A percentile compares a stretch with the other conserved stretches of the same genome.
These are phyloP conservation scores for Globisporangium lucens DNA, from an alignment of 352 stramenopile species.

Conservation along the genomic window DNA sequence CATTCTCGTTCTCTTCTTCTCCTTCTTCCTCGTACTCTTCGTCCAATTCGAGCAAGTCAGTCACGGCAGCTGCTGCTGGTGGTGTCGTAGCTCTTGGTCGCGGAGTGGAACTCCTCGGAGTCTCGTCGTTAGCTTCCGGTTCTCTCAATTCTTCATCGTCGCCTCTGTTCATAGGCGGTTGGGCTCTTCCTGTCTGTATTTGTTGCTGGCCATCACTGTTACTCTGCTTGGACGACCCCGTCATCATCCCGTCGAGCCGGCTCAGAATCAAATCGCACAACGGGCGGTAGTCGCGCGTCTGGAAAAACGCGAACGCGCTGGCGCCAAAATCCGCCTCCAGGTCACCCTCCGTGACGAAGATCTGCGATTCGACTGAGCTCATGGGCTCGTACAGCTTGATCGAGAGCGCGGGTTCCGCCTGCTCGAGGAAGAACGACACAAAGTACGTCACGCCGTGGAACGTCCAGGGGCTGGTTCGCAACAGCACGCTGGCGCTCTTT, in stretches of 20 bases:
- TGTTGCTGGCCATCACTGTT: constrained; percentile 10
- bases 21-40: constrained; percentile 5
- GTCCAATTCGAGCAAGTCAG: constrained; percentile 11
- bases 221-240: constrained; percentile 3
- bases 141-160: not conserved
- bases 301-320: constrained; percentile 34
- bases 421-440: constrained; percentile 73
- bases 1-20: not conserved
- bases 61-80: not conserved
- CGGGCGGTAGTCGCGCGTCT: constrained; percentile 40
- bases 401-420: constrained; percentile 33
- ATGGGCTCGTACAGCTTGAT: constrained; percentile 81
- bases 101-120: not conserved
- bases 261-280: constrained; percentile 63
- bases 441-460: constrained; percentile 69
- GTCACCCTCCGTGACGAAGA: constrained; percentile 54
- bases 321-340: constrained; percentile 57
- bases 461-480: constrained; percentile 67
- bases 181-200: not conserved
- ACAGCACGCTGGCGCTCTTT: constrained; percentile 24
- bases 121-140: not conserved
- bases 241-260: constrained; percentile 59
- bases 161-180: not conserved
- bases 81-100: too few species aligned
- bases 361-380: constrained; percentile 72